phyloP scores from a whole-genome alignment of 345 rosid genomes.

The Reutealis trisperma region DNA sequence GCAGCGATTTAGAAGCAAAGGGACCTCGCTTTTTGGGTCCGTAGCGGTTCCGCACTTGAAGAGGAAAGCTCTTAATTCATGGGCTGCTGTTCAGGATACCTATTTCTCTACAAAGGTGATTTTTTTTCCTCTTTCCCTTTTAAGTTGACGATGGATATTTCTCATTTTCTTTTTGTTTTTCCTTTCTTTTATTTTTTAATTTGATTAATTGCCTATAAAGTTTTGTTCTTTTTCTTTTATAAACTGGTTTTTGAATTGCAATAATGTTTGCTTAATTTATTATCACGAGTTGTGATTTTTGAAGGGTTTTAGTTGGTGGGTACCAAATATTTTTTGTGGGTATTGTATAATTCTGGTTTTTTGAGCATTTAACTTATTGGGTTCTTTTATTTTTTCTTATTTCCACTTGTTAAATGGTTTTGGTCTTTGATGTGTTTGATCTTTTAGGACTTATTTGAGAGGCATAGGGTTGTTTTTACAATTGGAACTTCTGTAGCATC shows the following conservation, averaged over 20 bases:
- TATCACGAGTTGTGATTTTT: too few species aligned
- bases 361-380: not conserved
- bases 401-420: not conserved
- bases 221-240: not conserved
- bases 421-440: not conserved
- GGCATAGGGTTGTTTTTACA: constrained; percentile 82
- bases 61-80: constrained; percentile 69
- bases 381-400: not conserved
- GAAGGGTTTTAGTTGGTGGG: not conserved
- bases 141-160: not conserved
- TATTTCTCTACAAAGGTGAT: constrained; percentile 75
- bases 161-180: not conserved
- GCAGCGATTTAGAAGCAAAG: constrained; percentile 70
- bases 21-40: constrained; percentile 48
- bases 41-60: constrained; percentile 52
- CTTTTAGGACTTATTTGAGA: constrained; percentile 78
- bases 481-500: constrained; percentile 91
- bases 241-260: not conserved
- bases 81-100: constrained; percentile 79
- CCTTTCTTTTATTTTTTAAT: too few species aligned
- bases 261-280: not conserved
- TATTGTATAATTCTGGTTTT: not conserved
- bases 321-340: not conserved
- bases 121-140: not conserved
- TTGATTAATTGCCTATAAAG: not conserved